A percentile compares a stretch with the other conserved stretches of the same genome.
Evolutionary conservation across 2,329 filamentous ascomycete genomes (phyloP).

Genomic region (Aspergillus pseudoglaucus): DNA sequence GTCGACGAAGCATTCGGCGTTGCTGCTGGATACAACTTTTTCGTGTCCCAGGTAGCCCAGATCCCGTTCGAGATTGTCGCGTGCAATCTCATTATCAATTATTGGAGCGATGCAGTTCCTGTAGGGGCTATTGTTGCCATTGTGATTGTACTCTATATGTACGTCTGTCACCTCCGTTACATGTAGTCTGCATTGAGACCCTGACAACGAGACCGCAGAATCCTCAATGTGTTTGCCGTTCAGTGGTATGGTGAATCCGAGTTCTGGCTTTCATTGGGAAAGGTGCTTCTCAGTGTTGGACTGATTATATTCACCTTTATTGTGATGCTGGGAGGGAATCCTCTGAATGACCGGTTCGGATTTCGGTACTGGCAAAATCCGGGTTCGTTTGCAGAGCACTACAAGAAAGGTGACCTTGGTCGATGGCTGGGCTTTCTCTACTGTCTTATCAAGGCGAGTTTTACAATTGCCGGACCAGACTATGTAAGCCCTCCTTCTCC

Average conservation of each 20-base stretch:
- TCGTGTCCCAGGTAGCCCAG: slow-evolving; percentile 45
- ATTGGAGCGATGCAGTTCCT: slow-evolving; percentile 44
- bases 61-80: slow-evolving; percentile 50
- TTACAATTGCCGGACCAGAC: slow-evolving; percentile 62
- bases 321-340: slow-evolving; percentile 77
- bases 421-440: slow-evolving; percentile 69
- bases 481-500: slow-evolving; percentile 39
- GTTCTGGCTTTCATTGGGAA: slow-evolving; percentile 66
- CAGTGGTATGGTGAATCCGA: slow-evolving; percentile 71
- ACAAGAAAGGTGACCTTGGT: slow-evolving; percentile 60
- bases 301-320: slow-evolving; percentile 73
- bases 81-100: slow-evolving; percentile 45
- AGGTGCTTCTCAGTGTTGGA: slow-evolving; percentile 64
- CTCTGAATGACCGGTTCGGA: slow-evolving; percentile 62
- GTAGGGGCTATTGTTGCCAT: slow-evolving; percentile 42
- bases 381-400: slow-evolving; percentile 63
- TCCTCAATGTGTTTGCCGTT: slow-evolving; percentile 65
- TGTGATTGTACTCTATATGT: slow-evolving; percentile 41
- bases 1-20: slow-evolving; percentile 46
- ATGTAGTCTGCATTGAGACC: background rate
- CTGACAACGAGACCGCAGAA: slow-evolving; percentile 9
- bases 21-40: slow-evolving; percentile 46
- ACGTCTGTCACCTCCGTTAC: slow-evolving; percentile 6
- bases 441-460: slow-evolving; percentile 65
- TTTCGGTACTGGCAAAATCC: slow-evolving; percentile 63